Percentiles rank a stretch among this genome's conserved stretches.
Evolutionary conservation across 2,329 filamentous ascomycete species (phyloP).

Genomic region (Eutypa lata): DNA sequence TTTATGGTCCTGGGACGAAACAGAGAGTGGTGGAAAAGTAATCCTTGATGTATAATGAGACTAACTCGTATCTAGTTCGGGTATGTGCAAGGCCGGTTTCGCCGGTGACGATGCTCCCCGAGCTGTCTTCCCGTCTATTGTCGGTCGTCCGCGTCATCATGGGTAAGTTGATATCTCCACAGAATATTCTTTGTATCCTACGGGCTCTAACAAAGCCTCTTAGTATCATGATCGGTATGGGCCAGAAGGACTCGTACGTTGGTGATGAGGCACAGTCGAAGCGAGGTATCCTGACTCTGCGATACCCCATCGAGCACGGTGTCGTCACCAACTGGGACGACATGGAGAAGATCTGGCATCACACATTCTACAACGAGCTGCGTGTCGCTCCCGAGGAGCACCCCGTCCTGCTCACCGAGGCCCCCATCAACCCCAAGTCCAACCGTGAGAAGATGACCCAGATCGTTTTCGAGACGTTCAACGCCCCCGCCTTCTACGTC

Average conservation of each 20-base stretch:
- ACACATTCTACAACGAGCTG: slow-evolving; percentile 99
- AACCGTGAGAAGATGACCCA: slow-evolving; percentile 99
- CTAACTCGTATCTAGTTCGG: slow-evolving; percentile 66
- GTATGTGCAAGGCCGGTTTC: slow-evolving; percentile 99
- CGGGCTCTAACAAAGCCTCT: slow-evolving; percentile 28
- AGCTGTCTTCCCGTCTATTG: slow-evolving; percentile 99
- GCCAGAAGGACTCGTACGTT: slow-evolving; percentile 99
- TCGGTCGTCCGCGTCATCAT: slow-evolving; percentile 99
- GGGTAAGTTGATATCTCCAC: slow-evolving; percentile 68
- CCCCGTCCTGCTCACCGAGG: slow-evolving; percentile 97
- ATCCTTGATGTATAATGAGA: slow-evolving; percentile 5
- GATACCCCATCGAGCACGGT: slow-evolving; percentile 99
- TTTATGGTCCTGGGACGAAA: background rate
- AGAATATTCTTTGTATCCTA: slow-evolving; percentile 4
- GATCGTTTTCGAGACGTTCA: slow-evolving; percentile 99
- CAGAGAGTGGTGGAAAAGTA: slow-evolving; percentile 1
- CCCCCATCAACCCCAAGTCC: slow-evolving; percentile 99
- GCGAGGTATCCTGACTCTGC: slow-evolving; percentile 99
- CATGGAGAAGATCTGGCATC: slow-evolving; percentile 99
- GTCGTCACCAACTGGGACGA: slow-evolving; percentile 99
- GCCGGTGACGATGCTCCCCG: slow-evolving; percentile 99
- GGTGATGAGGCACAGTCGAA: slow-evolving; percentile 99
- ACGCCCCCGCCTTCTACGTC: slow-evolving; percentile 99
- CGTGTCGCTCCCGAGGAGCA: slow-evolving; percentile 99
- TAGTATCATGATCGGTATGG: slow-evolving; percentile 99